Evolutionary conservation across 768 basidiomycete genomes (phyloP).

Genomic region (Trametes cinnabarina): DNA sequence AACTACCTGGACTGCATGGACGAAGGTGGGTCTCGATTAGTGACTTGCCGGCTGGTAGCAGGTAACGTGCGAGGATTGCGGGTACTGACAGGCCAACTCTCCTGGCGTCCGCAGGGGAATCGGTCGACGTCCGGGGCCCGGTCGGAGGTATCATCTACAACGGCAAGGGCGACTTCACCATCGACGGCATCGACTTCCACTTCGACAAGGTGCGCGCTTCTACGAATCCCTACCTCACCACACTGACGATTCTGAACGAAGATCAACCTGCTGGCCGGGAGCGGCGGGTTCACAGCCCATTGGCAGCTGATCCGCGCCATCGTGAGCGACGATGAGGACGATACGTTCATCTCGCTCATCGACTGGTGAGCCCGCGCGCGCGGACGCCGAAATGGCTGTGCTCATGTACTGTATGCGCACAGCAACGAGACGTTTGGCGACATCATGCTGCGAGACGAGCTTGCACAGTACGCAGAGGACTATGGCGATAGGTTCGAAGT

Average conservation of each 20-base stretch:
- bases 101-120: constrained; percentile 12
- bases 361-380: constrained; percentile 14
- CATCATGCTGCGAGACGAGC: constrained; percentile 19
- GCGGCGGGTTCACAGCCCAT: constrained; percentile 24
- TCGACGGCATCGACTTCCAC: constrained; percentile 13
- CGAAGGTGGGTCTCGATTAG: constrained; percentile 3
- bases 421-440: constrained; percentile 26
- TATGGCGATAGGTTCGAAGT: constrained; percentile 20
- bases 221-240: neutral
- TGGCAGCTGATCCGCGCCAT: constrained; percentile 27
- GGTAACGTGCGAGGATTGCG: no score
- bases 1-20: constrained; percentile 26
- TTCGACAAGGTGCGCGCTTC: constrained; percentile 15
- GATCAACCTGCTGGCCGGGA: constrained; percentile 26
- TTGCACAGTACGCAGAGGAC: constrained; percentile 17
- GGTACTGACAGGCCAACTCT: no score
- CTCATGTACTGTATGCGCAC: neutral
- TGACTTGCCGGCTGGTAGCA: neutral
- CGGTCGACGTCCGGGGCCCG: constrained; percentile 25
- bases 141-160: constrained; percentile 22
- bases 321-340: constrained; percentile 18
- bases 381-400: no score
- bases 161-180: constrained; percentile 19
- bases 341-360: constrained; percentile 21
- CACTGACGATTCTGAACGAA: neutral